These are phyloP conservation scores for Teunomyces lycoperdinae DNA, from an alignment of 805 yeast species.

Conservation along the genomic window DNA sequence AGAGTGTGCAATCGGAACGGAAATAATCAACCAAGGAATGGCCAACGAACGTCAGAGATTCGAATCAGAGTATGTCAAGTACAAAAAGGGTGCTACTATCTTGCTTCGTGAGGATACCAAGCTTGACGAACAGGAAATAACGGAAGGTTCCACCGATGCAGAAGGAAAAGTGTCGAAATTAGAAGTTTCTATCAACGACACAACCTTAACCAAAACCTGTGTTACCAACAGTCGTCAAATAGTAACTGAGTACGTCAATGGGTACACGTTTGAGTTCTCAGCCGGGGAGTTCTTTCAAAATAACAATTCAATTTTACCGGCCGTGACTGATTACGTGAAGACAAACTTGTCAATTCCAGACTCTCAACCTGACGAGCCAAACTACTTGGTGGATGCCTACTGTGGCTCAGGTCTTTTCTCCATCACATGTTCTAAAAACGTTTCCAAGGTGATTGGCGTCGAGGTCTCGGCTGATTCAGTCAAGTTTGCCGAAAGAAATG, in stretches of 20 bases:
- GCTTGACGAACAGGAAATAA: slow-evolving; percentile 21
- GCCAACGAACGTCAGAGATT: slow-evolving; percentile 61
- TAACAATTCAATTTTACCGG: slow-evolving; percentile 85
- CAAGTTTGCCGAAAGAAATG: slow-evolving; percentile 80
- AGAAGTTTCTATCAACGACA: slow-evolving; percentile 20
- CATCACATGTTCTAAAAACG: slow-evolving; percentile 77
- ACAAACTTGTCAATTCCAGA: slow-evolving; percentile 53
- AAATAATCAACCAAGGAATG: slow-evolving; percentile 72
- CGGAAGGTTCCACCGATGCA: slow-evolving; percentile 44
- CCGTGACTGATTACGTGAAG: slow-evolving; percentile 77
- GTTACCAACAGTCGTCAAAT: slow-evolving; percentile 76
- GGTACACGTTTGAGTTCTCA: slow-evolving; percentile 77
- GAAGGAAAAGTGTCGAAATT: slow-evolving; percentile 30
- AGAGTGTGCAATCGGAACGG: slow-evolving; percentile 88
- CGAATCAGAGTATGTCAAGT: slow-evolving; percentile 42
- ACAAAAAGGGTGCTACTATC: slow-evolving; percentile 82
- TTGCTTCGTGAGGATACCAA: slow-evolving; percentile 76
- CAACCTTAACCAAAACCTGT: slow-evolving; percentile 58
- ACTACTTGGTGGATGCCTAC: slow-evolving; percentile 86
- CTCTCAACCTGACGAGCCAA: slow-evolving; percentile 28
- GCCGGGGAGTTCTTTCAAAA: slow-evolving; percentile 98
- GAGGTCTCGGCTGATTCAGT: slow-evolving; percentile 92
- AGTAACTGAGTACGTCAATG: slow-evolving; percentile 73
- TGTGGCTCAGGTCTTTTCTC: slow-evolving; percentile 96
- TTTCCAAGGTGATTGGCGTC: slow-evolving; percentile 86